Evolutionary conservation across 1,139 yeast genomes (phyloP), one percentile per base, ranked within the genome.

Genomic region (Geotrichum histeridarum): DNA sequence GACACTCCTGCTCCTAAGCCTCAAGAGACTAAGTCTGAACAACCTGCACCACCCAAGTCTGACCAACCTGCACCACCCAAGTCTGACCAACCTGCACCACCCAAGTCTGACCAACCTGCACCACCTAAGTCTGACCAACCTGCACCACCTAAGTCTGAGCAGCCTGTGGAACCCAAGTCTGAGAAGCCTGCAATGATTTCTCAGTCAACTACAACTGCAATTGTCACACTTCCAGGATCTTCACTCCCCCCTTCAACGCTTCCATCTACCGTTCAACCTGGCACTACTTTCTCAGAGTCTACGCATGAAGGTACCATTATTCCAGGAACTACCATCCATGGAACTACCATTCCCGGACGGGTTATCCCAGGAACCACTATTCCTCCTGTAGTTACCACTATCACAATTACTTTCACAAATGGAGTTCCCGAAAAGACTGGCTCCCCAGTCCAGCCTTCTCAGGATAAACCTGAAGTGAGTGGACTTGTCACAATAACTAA

Each of bases 161-260:
- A n/a, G n/a, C n/a, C n/a, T n/a, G n/a, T n/a, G n/a, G 31, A 5
- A 39, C 27, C 51, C 7, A 12, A 18, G 12, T 27, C 46, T 8
- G 22, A 11, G 5, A 5, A 22, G 27, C 27, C 27, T 22, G 5
- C 27, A 22, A 22, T 3, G 27, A 22, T 22, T 22, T 22, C 27
- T 22, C 27, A 22, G 2, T 42, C 46, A 11, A 42, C 36, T 31
- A 17, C 42, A 11, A 51, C 50, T 17, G 17, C 45, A 1, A 36
- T 35, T 15, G 18, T 33, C 17, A 53, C 53, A 3, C 35, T 53
- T 1, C 53, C 55, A 12, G 55, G 43, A 14, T 47, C 48, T 14
- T 47, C 56, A 22, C 54, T 55, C 33, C 59, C 60, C 15, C 58
- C 61, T 5, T 39, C 53, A 5, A 57, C 60, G 14, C 50, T 57